A percentile compares a stretch with the other conserved stretches of the same genome.
These are phyloP conservation scores for Neurospora sp. DNA, from an alignment of 495 filamentous ascomycete genomes.

Conservation along the genomic window DNA sequence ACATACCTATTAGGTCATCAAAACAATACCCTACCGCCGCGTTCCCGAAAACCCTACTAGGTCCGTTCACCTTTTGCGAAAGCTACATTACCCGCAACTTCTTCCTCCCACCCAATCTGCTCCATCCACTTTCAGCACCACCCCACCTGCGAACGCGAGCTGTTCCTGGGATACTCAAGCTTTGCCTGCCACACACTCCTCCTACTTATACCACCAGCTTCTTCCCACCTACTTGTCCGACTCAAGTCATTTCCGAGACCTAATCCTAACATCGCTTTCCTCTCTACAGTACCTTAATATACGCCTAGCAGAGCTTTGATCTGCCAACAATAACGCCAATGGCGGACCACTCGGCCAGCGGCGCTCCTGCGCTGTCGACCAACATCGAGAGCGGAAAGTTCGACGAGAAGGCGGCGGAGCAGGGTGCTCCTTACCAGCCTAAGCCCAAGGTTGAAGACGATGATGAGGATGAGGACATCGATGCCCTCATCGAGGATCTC, in stretches of 20 bases:
- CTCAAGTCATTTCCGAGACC: not conserved
- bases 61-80: conserved; percentile 1
- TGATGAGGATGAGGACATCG: conserved; percentile 64
- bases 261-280: not conserved
- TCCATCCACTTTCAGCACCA: not conserved
- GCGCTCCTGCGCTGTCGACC: conserved; percentile 41
- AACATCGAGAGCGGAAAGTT: conserved; percentile 45
- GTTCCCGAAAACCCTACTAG: conserved; percentile 7
- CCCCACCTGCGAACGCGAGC: not conserved
- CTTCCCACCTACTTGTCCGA: not conserved
- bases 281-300: not conserved
- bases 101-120: not conserved
- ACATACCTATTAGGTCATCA: conserved; percentile 23
- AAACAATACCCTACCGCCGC: conserved; percentile 16
- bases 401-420: conserved; percentile 42
- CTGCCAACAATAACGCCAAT: conserved; percentile 27
- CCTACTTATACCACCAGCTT: not conserved
- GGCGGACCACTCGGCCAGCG: conserved; percentile 36
- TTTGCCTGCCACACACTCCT: not conserved
- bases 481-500: conserved; percentile 73
- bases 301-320: conserved; percentile 27
- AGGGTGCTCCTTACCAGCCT: conserved; percentile 12
- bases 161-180: not conserved
- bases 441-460: conserved; percentile 37
- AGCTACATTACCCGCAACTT: conserved; percentile 3